Evolutionary conservation across 2,329 filamentous ascomycete species (phyloP), one percentile per base, ranked within the genome.

Genomic region (Blumeriella jaapii): DNA sequence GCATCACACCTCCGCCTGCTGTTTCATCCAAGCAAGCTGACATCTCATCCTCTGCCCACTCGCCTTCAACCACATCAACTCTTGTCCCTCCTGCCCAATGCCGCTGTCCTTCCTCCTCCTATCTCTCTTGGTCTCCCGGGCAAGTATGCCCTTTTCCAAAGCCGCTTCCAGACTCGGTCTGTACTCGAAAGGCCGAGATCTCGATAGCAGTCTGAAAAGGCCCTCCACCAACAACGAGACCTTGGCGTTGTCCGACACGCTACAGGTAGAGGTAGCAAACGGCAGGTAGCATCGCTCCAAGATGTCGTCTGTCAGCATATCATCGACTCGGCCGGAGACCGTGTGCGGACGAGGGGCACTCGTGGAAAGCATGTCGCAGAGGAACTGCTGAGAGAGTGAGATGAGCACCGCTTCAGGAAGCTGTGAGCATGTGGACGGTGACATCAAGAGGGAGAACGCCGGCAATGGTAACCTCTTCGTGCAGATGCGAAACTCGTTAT

Each of bases 171-270:
- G 44, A 5, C 44, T 45, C 1, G 36, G 35, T 0, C 45, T 48
- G 27, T 49, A 29, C 18, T 26, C 31, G 18, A 50, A 49, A 3
- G 49, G 59, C 24, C 42, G 58, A 34, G 14, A 40, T 41, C 52
- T 61, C 26, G 52, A 31, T 17, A 75, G 55, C 7, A 69, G 48
- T 2, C 67, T 56, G 11, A 74, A 45, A 23, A 75, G 46, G 2
- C 60, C 59, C 52, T 78, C 74, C 0, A 74, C 54, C 22, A 73
- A 46, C 17, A 78, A 56, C 3, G 66, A 68, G 9, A 77, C 61
- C 44, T 70, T 71, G 4, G 68, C 65, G 46, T 78, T 77, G 28
- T 76, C 72, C 2, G 59, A 55, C 1, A 61, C 48, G 7, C 56
- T 63, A 3, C 55, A 52, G 0, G 60, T 65, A 17, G 61, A 67